A percentile compares a stretch with the other conserved stretches of the same genome.
phyloP scores from a whole-genome alignment of 2,329 filamentous ascomycete species.

The Nigrospora osmanthi region DNA sequence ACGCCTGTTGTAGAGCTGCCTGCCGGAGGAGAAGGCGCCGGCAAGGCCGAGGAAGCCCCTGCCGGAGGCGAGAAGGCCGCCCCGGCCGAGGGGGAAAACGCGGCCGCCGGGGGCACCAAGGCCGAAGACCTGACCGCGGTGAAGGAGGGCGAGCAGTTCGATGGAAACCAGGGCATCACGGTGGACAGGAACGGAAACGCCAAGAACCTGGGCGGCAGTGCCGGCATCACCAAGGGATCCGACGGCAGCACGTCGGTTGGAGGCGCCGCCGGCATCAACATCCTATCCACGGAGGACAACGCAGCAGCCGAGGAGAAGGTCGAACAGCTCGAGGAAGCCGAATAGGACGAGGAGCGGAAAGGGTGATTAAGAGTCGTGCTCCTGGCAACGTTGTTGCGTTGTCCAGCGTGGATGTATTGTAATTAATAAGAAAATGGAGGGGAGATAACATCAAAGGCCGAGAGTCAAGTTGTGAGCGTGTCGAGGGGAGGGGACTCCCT shows the following conservation, averaged over 20 bases:
- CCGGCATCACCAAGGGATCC: conserved; percentile 12
- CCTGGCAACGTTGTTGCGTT: no score
- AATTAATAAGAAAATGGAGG: no score
- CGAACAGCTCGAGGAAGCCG: no score
- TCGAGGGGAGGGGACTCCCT: no score
- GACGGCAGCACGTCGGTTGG: conserved; percentile 12
- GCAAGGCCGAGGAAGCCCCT: background rate
- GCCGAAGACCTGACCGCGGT: conserved; percentile 6
- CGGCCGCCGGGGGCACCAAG: background rate
- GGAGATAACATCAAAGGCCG: no score
- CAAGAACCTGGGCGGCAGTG: conserved; percentile 10
- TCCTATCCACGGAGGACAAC: background rate
- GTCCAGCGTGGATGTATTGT: no score
- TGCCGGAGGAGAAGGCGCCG: background rate
- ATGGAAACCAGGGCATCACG: conserved; percentile 9
- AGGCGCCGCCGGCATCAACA: conserved; percentile 12
- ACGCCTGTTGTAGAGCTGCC: background rate
- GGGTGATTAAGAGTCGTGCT: no score
- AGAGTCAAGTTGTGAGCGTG: no score
- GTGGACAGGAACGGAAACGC: conserved; percentile 6
- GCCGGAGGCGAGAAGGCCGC: background rate
- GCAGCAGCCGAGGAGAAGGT: no score
- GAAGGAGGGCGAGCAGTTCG: conserved; percentile 10
- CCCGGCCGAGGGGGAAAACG: background rate
- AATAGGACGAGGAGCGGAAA: no score